Percentiles rank a stretch among this genome's conserved stretches.
Conservation (phyloP, 2,329 filamentous ascomycete species). For the Curvularia verruculosa region DNA sequence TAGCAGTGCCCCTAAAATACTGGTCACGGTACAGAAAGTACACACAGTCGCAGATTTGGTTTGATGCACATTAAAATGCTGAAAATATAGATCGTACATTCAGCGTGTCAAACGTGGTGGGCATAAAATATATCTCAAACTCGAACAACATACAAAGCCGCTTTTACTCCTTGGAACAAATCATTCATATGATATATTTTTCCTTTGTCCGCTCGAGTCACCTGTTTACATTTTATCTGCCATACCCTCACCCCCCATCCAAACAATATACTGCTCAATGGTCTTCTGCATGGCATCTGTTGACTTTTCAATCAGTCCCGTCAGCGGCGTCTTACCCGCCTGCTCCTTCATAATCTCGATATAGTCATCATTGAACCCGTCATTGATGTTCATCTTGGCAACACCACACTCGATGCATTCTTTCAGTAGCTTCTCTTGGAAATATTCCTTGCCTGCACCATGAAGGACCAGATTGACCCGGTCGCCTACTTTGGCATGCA, state of each 20-base stretch:
- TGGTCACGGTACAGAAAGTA: too few species aligned
- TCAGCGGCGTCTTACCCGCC: constrained; percentile 60
- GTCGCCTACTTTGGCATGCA: constrained; percentile 57
- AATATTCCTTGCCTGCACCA: constrained; percentile 61
- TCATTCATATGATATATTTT: not conserved
- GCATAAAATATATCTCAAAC: too few species aligned
- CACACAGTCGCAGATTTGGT: too few species aligned
- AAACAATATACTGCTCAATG: constrained; percentile 64
- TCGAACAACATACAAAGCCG: too few species aligned
- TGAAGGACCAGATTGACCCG: constrained; percentile 62
- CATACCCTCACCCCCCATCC: constrained; percentile 50
- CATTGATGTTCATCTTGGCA: constrained; percentile 65
- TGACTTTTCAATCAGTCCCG: constrained; percentile 60
- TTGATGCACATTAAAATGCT: too few species aligned
- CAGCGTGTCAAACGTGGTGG: too few species aligned
- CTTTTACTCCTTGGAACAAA: not conserved
- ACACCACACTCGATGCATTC: constrained; percentile 63
- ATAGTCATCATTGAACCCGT: constrained; percentile 62
- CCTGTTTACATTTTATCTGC: constrained; percentile 28
- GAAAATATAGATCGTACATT: too few species aligned
- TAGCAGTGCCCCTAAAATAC: too few species aligned
- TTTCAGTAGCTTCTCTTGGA: constrained; percentile 60
- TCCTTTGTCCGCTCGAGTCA: not conserved
- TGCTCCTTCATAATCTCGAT: constrained; percentile 55
- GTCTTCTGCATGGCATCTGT: constrained; percentile 62